Evolutionary conservation across 2,329 filamentous ascomycete species (phyloP), one percentile per base, ranked within the genome.

Genomic region (Penicillium verrucosum): DNA sequence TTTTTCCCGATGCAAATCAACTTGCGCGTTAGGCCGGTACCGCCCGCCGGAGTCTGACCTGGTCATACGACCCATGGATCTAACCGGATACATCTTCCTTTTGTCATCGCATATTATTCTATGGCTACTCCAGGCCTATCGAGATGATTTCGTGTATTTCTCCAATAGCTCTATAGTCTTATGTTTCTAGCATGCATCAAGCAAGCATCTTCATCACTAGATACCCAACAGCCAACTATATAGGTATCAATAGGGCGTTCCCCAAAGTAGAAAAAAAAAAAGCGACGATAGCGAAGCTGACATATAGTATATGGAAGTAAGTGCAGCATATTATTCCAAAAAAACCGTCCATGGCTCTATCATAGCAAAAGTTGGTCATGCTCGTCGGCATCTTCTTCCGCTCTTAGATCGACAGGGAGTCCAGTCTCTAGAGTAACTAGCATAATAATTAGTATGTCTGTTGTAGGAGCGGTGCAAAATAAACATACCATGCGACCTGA

Each of bases 401-500:
- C 58, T 12, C 46, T 25, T 5, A 57, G 14, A 34, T 65, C 61
- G 29, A 49, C 36, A 25, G 42, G 7, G 14, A 52, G 29, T 8
- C 57, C 58, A 14, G 55, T 49, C 4, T 63, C 63, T 18, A 69
- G 51, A 14, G 56, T 60, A 18, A 67, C 67, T 69, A 38, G 37
- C 4, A 34, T 34, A 47, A 41, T 10, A 21, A 56, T 64, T 53
- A 64, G 60, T n/a, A 38, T n/a, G 36, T 4, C 40, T 12, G 16
- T 45, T 29, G 27, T 25, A 12, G 9, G 23, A 51, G 9, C 16
- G 16, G 43, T 37, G 14, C 21, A 32, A 16, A 23, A 11, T 6
- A 16, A 37, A 83, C 89, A 77, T 78, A 95, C 92, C 80, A 78
- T 89, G 81, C 4, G 92, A 88, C 66, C 79, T 82, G 27, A 97